Evolutionary conservation across 305 asterid species (phyloP), one percentile per base, ranked within the genome.

Genomic region (Striga hermonthica): DNA sequence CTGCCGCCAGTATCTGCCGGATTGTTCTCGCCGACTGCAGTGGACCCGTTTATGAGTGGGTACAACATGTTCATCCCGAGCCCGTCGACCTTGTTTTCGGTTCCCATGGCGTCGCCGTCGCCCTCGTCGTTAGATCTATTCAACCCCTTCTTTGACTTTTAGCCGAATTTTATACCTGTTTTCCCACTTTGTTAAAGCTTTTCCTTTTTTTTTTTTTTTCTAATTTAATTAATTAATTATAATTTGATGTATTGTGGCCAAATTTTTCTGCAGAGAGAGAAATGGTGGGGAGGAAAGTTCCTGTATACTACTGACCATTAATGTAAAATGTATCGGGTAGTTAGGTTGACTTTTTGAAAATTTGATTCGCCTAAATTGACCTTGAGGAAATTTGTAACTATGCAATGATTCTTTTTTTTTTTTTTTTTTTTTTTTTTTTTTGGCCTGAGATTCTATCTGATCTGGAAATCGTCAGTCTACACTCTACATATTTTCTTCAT

Each of bases 61-160:
- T 73, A 67, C 57, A 84, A 77, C 12, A 85, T 90, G 90, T 82
- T 82, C 68, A 62, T 81, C 10, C 82, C 89, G 55, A 88, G 96
- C 74, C 96, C 91, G 7, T 81, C 92, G 36, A 74, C 87, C 58
- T 72, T 80, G 75, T 86, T 83, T 64, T 77, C 97, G 35, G 85
- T 82, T 16, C 95, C 96, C 37, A 68, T 84, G 75, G 81, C 82
- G 74, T 85, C 95, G 64, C 85, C 83, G 4, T 71, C 84, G 7
- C 60, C 79, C 48, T 76, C 76, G 41, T 65, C 73, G 2, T 65
- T 64, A 28, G 87, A 86, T 79, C 85, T 70, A n/a, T 83, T 81
- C 80, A 80, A 80, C 69, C 77, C 86, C 62, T 85, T 82, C 82
- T 89, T 85, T 76, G 95, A 90, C 87, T 77, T 81, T 75, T 87